Base-by-base conservation (phyloP, 495 filamentous ascomycete genomes). In the Penicillium argentinense region DNA sequence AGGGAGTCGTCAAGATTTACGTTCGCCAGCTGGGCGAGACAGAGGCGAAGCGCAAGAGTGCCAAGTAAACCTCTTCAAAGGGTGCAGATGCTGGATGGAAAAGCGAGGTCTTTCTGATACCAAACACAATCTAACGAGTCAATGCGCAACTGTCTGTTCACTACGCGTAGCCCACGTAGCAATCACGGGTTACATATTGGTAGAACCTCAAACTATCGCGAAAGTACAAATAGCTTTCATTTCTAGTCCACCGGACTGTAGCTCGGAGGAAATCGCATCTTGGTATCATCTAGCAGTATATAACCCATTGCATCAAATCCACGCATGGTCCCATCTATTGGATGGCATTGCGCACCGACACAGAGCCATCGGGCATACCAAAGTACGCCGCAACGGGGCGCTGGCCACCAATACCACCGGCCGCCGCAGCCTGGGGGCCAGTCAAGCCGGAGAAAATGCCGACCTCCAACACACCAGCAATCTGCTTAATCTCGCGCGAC, bases 341-440 rank as follows among this genome's bases (percentile, higher is more conserved):
- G 43, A 52, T 54, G 9, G 74, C 74, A 40, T 64, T 68, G 46
- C 77, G 66, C 14, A 78, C 71, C 16, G 77, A 69, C 37, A 88
- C 84, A 19, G 75, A 73, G 11, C 89, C 89, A 63, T 92, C 82
- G 42, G 85, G 80, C 85, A 89, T 89, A 12, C 93, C 93, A 66
- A 97, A 97, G 69, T 97, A 98, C 23, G 89, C 91, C 29, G 89
- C 88, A 17, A 96, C 79, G 3, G 93, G 93, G 66, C 89, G 92
- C 72, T 96, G 89, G 2, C 90, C 93, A 24, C 89, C 87, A 33
- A 73, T 69, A 39, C 75, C 71, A 11, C 81, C 82, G 29, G 66
- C 64, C 30, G 71, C 74, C 28, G 75, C 72, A 25, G 83, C 83
- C 64, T 91, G 70, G 3, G 76, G 64, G 3, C 91, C 91, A 43